Evolutionary conservation across 176 grass and related monocot genomes (phyloP).

Genomic region (Cenchrus americanus): DNA sequence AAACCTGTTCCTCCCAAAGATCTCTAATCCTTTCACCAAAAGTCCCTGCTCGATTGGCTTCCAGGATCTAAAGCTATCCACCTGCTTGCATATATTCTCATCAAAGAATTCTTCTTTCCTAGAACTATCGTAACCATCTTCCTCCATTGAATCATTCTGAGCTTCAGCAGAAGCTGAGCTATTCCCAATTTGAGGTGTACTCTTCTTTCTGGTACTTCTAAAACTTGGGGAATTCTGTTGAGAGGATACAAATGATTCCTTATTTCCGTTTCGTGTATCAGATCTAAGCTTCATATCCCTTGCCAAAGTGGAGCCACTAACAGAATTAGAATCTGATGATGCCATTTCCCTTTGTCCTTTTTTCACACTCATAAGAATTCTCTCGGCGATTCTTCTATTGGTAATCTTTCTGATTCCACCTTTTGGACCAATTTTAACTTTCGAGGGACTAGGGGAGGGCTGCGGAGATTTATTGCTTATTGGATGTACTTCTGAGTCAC

Average conservation of each 20-base stretch:
- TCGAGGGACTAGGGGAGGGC: conserved; percentile 48
- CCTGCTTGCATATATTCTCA: conserved; percentile 72
- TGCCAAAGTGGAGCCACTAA: conserved; percentile 60
- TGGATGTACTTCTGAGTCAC: conserved; percentile 71
- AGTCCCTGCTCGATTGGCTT: conserved; percentile 90
- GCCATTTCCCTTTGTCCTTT: conserved; percentile 73
- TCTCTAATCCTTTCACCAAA: conserved; percentile 88
- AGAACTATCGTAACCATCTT: conserved; percentile 63
- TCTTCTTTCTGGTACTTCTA: conserved; percentile 63
- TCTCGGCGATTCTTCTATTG: conserved; percentile 80
- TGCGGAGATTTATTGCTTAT: conserved; percentile 56
- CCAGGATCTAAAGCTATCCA: conserved; percentile 60
- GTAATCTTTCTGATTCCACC: conserved; percentile 66
- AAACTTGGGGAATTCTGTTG: conserved; percentile 60
- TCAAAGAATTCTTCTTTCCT: conserved; percentile 75
- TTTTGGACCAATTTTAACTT: conserved; percentile 63
- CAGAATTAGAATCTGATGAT: conserved; percentile 60
- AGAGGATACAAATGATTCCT: conserved; percentile 60
- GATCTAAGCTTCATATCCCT: conserved; percentile 82
- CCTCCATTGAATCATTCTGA: conserved; percentile 59
- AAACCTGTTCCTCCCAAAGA: conserved; percentile 93
- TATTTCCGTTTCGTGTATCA: conserved; percentile 57
- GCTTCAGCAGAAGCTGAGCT: conserved; percentile 51
- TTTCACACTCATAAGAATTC: conserved; percentile 76
- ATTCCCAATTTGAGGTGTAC: conserved; percentile 44